Conservation (phyloP, 257 asterid species). For the Verbena officinalis region DNA sequence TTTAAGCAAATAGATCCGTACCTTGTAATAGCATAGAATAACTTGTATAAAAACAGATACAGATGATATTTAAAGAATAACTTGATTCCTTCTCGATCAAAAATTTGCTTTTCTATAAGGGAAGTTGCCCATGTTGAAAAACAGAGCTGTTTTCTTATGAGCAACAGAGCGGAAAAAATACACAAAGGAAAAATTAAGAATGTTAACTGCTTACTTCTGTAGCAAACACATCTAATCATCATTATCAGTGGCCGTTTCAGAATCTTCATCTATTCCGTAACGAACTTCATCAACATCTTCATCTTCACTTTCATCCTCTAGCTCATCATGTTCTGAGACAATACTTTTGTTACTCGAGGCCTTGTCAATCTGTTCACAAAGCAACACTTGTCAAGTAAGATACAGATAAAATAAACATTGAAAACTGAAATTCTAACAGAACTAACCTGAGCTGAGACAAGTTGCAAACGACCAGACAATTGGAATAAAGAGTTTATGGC, state of each 20-base stretch:
- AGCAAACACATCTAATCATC: conserved; percentile 48
- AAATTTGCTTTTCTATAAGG: neutral
- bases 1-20: conserved; percentile 43
- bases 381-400: conserved; percentile 5
- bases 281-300: conserved; percentile 80
- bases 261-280: conserved; percentile 74
- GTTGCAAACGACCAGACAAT: conserved; percentile 90
- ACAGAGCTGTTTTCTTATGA: conserved; percentile 7
- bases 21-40: conserved; percentile 47
- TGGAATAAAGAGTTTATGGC: conserved; percentile 62
- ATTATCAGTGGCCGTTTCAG: conserved; percentile 55
- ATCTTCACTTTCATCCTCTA: conserved; percentile 64
- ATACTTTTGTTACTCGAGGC: conserved; percentile 41
- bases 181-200: conserved; percentile 22
- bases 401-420: neutral
- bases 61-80: neutral
- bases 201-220: conserved; percentile 20
- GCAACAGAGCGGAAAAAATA: neutral
- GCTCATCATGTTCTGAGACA: conserved; percentile 34
- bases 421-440: neutral
- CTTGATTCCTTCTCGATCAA: conserved; percentile 9
- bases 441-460: conserved; percentile 82
- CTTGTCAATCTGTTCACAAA: conserved; percentile 56
- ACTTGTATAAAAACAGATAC: conserved; percentile 3
- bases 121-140: neutral